Conservation (phyloP, 2,329 filamentous ascomycete species). For the Colletotrichum orbiculare region DNA sequence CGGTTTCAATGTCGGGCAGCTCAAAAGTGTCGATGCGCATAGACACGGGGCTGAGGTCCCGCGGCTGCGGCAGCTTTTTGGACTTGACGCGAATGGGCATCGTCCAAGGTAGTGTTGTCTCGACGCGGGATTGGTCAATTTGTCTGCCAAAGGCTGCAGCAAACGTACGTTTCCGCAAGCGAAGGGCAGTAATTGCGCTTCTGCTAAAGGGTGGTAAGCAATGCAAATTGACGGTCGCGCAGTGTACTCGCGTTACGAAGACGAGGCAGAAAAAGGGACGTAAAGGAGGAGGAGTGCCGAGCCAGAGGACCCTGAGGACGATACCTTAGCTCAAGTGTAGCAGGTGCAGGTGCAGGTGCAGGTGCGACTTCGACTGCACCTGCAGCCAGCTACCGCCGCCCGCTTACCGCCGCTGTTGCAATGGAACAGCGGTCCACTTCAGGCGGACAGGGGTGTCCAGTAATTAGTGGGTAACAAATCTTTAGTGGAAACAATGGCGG, state of each 20-base stretch:
- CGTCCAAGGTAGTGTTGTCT: neutral
- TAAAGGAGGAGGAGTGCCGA: constrained; percentile 18
- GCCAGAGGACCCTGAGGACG: constrained; percentile 29
- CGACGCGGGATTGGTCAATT: constrained; percentile 16
- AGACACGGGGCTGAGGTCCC: constrained; percentile 50
- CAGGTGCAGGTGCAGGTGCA: too few species aligned
- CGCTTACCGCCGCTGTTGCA: constrained; percentile 10
- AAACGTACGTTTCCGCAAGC: too few species aligned
- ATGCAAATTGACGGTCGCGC: neutral
- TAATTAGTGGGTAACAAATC: neutral
- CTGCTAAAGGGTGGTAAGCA: constrained; percentile 3
- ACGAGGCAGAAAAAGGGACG: constrained; percentile 15
- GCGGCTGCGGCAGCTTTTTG: constrained; percentile 44
- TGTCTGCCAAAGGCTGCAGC: too few species aligned
- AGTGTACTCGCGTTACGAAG: constrained; percentile 13
- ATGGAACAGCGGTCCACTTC: neutral
- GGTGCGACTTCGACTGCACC: too few species aligned
- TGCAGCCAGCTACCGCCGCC: neutral
- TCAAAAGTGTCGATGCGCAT: constrained; percentile 47
- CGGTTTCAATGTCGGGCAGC: constrained; percentile 66
- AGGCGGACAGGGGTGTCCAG: constrained; percentile 22
- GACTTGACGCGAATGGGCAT: constrained; percentile 53
- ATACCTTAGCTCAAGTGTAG: neutral
- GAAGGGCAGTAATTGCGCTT: too few species aligned
- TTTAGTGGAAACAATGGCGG: constrained; percentile 28